Percentiles rank a stretch among this genome's conserved stretches.
These are phyloP conservation scores for Xylariaceae sp. DNA, from an alignment of 2,329 filamentous ascomycete genomes.

Conservation along the genomic window DNA sequence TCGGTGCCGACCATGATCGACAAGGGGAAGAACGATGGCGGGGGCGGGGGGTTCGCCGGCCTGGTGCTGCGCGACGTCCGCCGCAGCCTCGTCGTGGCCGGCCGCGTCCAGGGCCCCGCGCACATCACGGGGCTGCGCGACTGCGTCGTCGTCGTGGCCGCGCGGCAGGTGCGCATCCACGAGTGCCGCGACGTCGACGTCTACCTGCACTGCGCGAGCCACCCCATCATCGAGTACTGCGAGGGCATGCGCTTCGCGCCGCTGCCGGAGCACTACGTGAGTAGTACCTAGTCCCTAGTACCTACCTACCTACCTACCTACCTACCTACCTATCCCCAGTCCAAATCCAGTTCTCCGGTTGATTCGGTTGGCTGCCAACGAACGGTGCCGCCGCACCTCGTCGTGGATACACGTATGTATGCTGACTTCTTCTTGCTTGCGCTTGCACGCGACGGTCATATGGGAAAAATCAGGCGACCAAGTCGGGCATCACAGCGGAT, in stretches of 20 bases:
- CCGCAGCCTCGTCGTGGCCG: conserved; percentile 67
- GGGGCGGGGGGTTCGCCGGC: conserved; percentile 60
- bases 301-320: no score
- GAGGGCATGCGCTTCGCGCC: conserved; percentile 69
- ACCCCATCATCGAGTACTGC: conserved; percentile 93
- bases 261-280: conserved; percentile 62
- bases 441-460: no score
- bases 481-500: conserved; percentile 17
- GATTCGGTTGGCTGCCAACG: no score
- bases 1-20: conserved; percentile 60
- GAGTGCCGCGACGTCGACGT: conserved; percentile 74
- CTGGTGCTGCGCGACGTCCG: conserved; percentile 60
- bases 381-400: no score
- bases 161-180: conserved; percentile 89
- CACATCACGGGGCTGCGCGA: conserved; percentile 72
- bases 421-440: conserved; percentile 17
- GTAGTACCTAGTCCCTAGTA: no score
- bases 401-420: no score
- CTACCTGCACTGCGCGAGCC: conserved; percentile 73
- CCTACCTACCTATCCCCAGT: no score
- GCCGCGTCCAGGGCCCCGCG: conserved; percentile 68
- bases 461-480: no score
- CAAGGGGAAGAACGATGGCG: no score
- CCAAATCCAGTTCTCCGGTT: neutral
- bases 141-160: conserved; percentile 69